Evolutionary conservation across 2,329 filamentous ascomycete species (phyloP).

Genomic region (Claviceps sp.): DNA sequence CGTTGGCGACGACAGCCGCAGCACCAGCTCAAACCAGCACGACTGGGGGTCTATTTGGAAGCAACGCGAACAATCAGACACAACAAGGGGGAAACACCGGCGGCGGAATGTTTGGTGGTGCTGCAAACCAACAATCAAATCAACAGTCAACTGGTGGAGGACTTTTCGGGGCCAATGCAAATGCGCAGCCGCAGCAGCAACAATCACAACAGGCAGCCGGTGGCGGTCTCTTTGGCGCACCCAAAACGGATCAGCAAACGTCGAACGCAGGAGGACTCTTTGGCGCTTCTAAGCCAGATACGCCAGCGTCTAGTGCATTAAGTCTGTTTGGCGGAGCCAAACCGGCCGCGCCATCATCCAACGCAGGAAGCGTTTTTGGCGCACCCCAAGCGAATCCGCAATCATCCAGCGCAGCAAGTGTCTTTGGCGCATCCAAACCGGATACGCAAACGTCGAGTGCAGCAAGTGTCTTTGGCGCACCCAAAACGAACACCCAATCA

Average conservation of each 20-base stretch:
- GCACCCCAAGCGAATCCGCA: conserved; percentile 9
- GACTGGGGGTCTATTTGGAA: conserved; percentile 15
- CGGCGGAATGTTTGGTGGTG: conserved; percentile 4
- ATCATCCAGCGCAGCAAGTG: conserved; percentile 11
- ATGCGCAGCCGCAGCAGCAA: conserved; percentile 11
- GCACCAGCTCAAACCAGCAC: conserved; percentile 9
- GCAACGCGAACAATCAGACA: conserved; percentile 9
- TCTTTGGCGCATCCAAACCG: conserved; percentile 15
- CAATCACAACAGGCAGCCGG: conserved; percentile 16
- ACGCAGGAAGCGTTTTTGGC: conserved; percentile 17
- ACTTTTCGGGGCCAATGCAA: conserved; percentile 19
- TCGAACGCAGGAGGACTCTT: conserved; percentile 8
- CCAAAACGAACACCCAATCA: conserved; percentile 9
- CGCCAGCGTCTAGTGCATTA: no score
- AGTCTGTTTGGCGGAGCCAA: conserved; percentile 17
- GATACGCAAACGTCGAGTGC: conserved; percentile 9
- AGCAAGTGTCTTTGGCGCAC: conserved; percentile 17
- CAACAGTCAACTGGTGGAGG: conserved; percentile 14
- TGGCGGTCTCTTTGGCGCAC: conserved; percentile 18
- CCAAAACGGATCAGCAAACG: conserved; percentile 9
- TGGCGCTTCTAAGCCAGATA: no score
- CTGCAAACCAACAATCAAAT: conserved; percentile 13
- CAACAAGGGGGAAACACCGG: background rate
- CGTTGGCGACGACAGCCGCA: conserved; percentile 12
- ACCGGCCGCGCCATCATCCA: conserved; percentile 10